Percentiles rank a stretch among this genome's conserved stretches.
phyloP scores from a whole-genome alignment of 1,284 basidiomycete species.

The Vanrija pseudolonga region DNA sequence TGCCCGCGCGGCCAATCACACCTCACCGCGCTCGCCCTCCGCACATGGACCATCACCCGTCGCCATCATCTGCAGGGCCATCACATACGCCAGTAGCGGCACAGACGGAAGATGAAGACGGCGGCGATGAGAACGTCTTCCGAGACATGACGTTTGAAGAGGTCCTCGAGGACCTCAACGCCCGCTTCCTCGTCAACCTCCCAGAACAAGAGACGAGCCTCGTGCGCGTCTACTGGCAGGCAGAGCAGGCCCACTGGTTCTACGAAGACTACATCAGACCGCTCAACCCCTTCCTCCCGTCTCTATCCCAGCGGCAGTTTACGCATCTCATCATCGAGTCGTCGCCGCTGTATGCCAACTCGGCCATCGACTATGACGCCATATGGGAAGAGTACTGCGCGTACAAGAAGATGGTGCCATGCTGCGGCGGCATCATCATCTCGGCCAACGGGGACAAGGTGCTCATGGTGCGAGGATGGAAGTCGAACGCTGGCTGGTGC shows the following conservation, averaged over 20 bases:
- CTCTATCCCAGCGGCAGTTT: conserved; percentile 85
- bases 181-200: conserved; percentile 96
- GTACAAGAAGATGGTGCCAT: conserved; percentile 96
- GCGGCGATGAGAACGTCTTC: conserved; percentile 41
- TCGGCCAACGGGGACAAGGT: conserved; percentile 91
- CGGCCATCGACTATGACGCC: conserved; percentile 46
- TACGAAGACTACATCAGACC: conserved; percentile 98
- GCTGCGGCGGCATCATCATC: conserved; percentile 97
- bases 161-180: conserved; percentile 85
- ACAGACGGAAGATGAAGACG: conserved; percentile 12
- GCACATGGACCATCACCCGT: neutral
- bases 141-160: conserved; percentile 46
- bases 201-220: conserved; percentile 88
- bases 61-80: neutral
- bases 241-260: conserved; percentile 99
- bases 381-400: conserved; percentile 56
- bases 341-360: conserved; percentile 33
- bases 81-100: neutral
- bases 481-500: conserved; percentile 91
- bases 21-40: neutral
- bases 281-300: conserved; percentile 80
- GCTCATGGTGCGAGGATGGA: conserved; percentile 95
- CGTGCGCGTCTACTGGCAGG: conserved; percentile 96
- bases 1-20: neutral
- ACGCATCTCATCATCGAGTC: conserved; percentile 79